Evolutionary conservation across 2,329 filamentous ascomycete species (phyloP), one percentile per base, ranked within the genome.

Genomic region (Claviceps purpurea): DNA sequence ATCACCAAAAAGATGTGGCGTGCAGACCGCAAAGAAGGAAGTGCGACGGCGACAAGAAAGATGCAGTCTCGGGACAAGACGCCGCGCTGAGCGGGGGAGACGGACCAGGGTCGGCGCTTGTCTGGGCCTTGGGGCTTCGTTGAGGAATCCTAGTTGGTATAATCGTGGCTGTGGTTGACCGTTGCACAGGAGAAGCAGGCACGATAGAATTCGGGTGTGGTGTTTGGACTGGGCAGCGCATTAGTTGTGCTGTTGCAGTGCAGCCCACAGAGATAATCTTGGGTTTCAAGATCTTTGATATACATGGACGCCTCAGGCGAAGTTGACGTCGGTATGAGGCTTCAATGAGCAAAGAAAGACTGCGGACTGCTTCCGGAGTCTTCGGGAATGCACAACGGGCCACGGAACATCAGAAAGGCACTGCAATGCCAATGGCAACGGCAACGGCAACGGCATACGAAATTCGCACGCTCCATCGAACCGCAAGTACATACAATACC

Each of bases 31-130:
- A 34, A 34, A 11, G 10, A 51, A 45, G 38, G 20, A 48, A 41
- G 40, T 14, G 47, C 7, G 46, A 50, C 47, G n/a, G 42, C 39
- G 48, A 53, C 47, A 50, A 43, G 38, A 43, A 47, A 44, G 37
- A 43, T 48, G 49, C 20, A 34, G 42, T 47, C 44, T 53, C 24
- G 45, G 20, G 43, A 50, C 44, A 30, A 26, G 38, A 30, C 48
- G 45, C 52, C 52, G 52, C 52, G 34, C 26, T 41, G 45, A 44
- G 22, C 24, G 48, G 47, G 30, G 38, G 39, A 48, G 52, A 40
- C 30, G 40, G 52, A 54, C 52, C 49, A n/a, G 52, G 52, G 49
- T 49, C 22, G 49, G 52, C 52, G 52, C 52, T 54, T 54, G 52
- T 51, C 41, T 49, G 46, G 40, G 18, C 46, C 18, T 16, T 46